These are phyloP conservation scores for Artemisia princeps DNA, from an alignment of 140 eudicot genomes.

Conservation along the genomic window DNA sequence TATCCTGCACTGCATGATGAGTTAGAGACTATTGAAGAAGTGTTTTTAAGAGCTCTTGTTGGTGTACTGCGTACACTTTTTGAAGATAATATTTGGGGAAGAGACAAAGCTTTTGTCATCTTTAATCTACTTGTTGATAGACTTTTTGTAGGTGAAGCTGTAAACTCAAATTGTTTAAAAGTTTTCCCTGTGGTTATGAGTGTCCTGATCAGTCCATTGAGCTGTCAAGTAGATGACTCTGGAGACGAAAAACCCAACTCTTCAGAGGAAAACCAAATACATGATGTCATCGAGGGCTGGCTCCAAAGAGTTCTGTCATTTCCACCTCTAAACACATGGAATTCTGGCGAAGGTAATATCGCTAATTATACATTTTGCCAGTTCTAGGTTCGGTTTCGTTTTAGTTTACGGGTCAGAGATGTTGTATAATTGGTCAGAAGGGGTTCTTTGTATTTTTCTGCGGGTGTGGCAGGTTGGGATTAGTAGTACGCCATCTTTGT, in stretches of 20 bases:
- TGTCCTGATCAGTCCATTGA: slow-evolving; percentile 53
- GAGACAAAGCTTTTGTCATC: slow-evolving; percentile 45
- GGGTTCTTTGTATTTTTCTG: not conserved
- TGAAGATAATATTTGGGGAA: slow-evolving; percentile 63
- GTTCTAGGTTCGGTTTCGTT: not conserved
- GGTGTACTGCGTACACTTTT: slow-evolving; percentile 42
- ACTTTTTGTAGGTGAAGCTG: slow-evolving; percentile 60
- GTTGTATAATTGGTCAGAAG: not conserved
- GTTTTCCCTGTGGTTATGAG: slow-evolving; percentile 55
- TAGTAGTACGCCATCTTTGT: not conserved
- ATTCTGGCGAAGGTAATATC: slow-evolving; percentile 54
- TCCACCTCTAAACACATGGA: slow-evolving; percentile 65
- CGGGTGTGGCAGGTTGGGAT: too few relatives aligned
- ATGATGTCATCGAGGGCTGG: slow-evolving; percentile 53
- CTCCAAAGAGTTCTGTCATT: slow-evolving; percentile 44
- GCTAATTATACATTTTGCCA: not conserved
- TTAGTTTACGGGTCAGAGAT: not conserved
- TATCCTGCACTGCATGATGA: slow-evolving; percentile 51
- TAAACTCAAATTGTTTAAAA: slow-evolving; percentile 52
- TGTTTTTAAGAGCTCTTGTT: slow-evolving; percentile 63
- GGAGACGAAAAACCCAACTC: slow-evolving; percentile 29
- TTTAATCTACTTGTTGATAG: slow-evolving; percentile 48
- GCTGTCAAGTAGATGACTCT: slow-evolving; percentile 20
- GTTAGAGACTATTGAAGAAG: slow-evolving; percentile 54
- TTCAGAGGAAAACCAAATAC: slow-evolving; percentile 30